Percentiles rank a stretch among this genome's conserved stretches.
phyloP scores from a whole-genome alignment of 2,329 filamentous ascomycete species.

The Cyclaneusma minus region DNA sequence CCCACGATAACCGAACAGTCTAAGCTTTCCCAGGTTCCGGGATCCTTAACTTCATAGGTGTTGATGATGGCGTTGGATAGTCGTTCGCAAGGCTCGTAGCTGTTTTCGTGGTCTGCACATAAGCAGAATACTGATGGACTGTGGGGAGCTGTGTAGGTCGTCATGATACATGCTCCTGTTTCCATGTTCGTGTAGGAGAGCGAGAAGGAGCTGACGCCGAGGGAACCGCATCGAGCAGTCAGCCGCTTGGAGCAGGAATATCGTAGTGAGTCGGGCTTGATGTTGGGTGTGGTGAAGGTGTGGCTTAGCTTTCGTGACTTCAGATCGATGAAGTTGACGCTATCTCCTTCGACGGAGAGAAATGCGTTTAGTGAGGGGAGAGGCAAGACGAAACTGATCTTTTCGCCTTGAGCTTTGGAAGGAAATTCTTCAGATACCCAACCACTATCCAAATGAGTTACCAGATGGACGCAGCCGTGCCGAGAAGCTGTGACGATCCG shows the following conservation, averaged over 20 bases:
- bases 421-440: constrained; percentile 34
- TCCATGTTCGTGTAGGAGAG: constrained; percentile 46
- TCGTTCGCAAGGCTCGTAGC: constrained; percentile 28
- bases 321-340: constrained; percentile 47
- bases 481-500: constrained; percentile 33
- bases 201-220: constrained; percentile 45
- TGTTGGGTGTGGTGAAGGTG: constrained; percentile 41
- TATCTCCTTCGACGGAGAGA: constrained; percentile 39
- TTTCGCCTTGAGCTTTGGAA: constrained; percentile 20
- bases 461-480: constrained; percentile 33
- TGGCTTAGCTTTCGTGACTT: constrained; percentile 39
- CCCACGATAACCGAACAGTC: constrained; percentile 46
- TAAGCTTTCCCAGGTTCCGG: constrained; percentile 49
- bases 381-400: constrained; percentile 40
- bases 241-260: constrained; percentile 38
- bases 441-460: constrained; percentile 22
- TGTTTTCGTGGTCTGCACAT: constrained; percentile 25
- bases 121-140: constrained; percentile 42
- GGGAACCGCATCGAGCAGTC: constrained; percentile 34
- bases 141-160: constrained; percentile 40
- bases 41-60: constrained; percentile 38
- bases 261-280: constrained; percentile 43
- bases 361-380: constrained; percentile 42
- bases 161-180: constrained; percentile 46
- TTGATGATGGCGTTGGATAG: constrained; percentile 36